Evolutionary conservation across 2,329 filamentous ascomycete species (phyloP).

Genomic region (Fusarium pininemorale): DNA sequence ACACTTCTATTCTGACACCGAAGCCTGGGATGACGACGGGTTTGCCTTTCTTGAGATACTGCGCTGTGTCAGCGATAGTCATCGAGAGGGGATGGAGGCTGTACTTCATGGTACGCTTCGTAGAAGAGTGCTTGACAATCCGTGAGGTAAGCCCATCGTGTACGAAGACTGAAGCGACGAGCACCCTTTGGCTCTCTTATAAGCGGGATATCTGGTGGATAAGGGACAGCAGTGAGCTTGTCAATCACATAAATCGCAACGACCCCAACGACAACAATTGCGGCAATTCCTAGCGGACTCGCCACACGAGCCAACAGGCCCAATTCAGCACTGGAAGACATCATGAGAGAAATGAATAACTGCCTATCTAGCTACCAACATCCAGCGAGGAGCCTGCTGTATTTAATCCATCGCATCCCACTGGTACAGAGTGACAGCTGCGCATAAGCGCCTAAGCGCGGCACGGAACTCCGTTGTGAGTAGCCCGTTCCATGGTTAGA

Average conservation of each 20-base stretch:
- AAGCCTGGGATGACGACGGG: constrained; percentile 54
- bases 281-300: constrained; percentile 19
- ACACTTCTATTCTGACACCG: constrained; percentile 51
- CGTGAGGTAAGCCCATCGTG: constrained; percentile 42
- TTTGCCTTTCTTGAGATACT: constrained; percentile 55
- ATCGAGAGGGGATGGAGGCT: neutral
- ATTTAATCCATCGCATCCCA: neutral
- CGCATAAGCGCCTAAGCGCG: neutral
- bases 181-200: constrained; percentile 41
- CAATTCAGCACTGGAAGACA: neutral
- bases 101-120: constrained; percentile 46
- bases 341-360: neutral
- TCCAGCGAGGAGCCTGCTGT: neutral
- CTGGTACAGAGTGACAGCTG: neutral
- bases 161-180: constrained; percentile 44
- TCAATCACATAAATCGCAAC: constrained; percentile 31
- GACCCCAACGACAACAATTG: neutral
- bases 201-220: constrained; percentile 40
- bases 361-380: neutral
- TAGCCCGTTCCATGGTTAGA: neutral
- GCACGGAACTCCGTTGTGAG: neutral
- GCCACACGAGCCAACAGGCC: constrained; percentile 11
- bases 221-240: constrained; percentile 31
- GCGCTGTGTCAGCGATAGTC: neutral
- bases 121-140: constrained; percentile 44